Evolutionary conservation across 2,329 filamentous ascomycete genomes (phyloP).

Genomic region (Colletotrichum gigasporum): DNA sequence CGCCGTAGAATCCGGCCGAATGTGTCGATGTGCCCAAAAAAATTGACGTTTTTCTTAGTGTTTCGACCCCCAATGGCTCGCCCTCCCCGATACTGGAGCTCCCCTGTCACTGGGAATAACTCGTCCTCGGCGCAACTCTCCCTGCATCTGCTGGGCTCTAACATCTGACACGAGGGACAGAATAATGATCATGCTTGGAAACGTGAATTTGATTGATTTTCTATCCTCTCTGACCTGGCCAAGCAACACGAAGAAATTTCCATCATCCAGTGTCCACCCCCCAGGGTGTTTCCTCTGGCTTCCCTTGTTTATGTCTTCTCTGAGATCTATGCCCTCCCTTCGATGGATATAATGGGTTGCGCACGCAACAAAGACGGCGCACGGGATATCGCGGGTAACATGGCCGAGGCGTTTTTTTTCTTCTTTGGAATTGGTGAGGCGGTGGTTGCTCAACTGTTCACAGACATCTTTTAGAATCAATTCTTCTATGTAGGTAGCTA

Average conservation of each 20-base stretch:
- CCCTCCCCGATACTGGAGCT: neutral
- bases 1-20: neutral
- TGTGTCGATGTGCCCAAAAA: neutral
- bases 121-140: neutral
- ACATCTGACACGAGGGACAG: neutral
- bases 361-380: slow-evolving; percentile 2
- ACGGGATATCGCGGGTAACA: slow-evolving; percentile 16
- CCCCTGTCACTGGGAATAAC: neutral
- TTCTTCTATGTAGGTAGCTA: slow-evolving; percentile 32
- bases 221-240: slow-evolving; percentile 19
- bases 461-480: slow-evolving; percentile 30
- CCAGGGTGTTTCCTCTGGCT: slow-evolving; percentile 10
- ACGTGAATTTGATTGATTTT: slow-evolving; percentile 31
- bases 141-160: neutral
- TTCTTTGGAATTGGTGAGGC: slow-evolving; percentile 13
- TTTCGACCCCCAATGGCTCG: slow-evolving; percentile 3
- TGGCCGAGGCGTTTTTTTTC: slow-evolving; percentile 12
- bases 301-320: slow-evolving; percentile 29
- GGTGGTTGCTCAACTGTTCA: slow-evolving; percentile 28
- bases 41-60: slow-evolving; percentile 14
- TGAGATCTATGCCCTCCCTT: slow-evolving; percentile 30
- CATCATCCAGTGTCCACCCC: slow-evolving; percentile 20
- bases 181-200: slow-evolving; percentile 6
- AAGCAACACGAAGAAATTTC: slow-evolving; percentile 24
- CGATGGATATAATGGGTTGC: slow-evolving; percentile 29